Percentiles rank a stretch among this genome's conserved stretches.
Evolutionary conservation across 192 early-diverging fungal genomes (phyloP).

Genomic region (Lobulomyces angularis): DNA sequence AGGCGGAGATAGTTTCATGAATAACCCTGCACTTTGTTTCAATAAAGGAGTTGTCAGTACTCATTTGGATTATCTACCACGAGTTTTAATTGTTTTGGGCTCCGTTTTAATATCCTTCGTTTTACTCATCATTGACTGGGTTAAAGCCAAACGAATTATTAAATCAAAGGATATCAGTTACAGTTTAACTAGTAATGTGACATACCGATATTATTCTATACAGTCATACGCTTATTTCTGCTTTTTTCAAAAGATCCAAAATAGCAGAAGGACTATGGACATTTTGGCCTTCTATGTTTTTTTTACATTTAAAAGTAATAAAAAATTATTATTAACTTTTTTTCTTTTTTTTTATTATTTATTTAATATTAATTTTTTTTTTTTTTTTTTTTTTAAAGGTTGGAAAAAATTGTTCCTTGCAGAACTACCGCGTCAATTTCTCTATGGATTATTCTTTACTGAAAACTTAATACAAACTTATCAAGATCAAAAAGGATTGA

Average conservation of each 20-base stretch:
- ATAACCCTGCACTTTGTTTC: conserved; percentile 21
- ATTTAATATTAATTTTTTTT: not conserved
- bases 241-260: conserved; percentile 62
- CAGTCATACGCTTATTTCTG: conserved; percentile 69
- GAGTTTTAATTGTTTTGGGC: conserved; percentile 30
- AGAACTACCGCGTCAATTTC: not conserved
- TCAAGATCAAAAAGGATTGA: not conserved
- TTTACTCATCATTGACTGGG: conserved; percentile 54
- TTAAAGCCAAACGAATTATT: conserved; percentile 52
- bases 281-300: not conserved
- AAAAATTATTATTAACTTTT: conserved; percentile 1
- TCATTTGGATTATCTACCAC: conserved; percentile 5
- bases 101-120: conserved; percentile 59
- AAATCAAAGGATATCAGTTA: conserved; percentile 61
- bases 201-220: conserved; percentile 65
- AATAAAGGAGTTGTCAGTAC: conserved; percentile 29
- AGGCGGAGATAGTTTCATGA: too few relatives aligned
- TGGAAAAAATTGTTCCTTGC: not conserved
- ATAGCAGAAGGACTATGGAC: conserved; percentile 19
- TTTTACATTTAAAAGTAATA: conserved; percentile 25
- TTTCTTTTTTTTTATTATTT: not conserved
- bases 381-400: conserved; percentile 11
- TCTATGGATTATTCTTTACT: not conserved
- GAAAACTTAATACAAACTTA: not conserved
- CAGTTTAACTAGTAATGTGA: conserved; percentile 58